Base-by-base conservation (phyloP, 176 grass and related monocot genomes). In the Chloris gayana region DNA sequence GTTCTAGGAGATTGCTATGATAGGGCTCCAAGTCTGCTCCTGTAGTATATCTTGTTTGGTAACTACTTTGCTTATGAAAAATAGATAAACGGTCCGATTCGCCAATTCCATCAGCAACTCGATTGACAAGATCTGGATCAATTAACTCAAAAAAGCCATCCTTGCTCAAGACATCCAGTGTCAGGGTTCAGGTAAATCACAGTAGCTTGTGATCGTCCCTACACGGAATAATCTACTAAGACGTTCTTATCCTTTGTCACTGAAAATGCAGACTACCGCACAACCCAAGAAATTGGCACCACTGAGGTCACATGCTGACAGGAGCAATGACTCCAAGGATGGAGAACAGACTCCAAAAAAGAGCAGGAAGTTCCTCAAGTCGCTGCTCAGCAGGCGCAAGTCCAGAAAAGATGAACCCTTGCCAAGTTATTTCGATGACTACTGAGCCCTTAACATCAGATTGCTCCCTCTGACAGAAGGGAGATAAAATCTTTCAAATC, bases 321-420 rank as follows among this genome's bases (percentile, higher is more conserved):
- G 96, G 75, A 85, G 42, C 19, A 68, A 73, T 0, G 86, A 93
- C 4, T 69, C 66, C 0, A 95, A 86, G 34, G 90, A 91, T 64
- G 34, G 67, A 9, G 86, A 99, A 69, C 92, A 91, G 34, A 89
- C 78, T 53, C 86, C 79, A 0, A 95, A 90, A 78, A 99, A 99
- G 54, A 72, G 86, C 86, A 95, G 82, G 67, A 99, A 91, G 59
- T 91, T 95, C 45, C 90, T 99, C 21, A 95, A 93, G 79, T 67
- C 92, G 1, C 82, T 99, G 72, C 92, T 99, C 50, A 93, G 88
- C 78, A 95, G 96, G 78, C 92, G 86, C 68, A 99, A 91, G 50
- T 99, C 96, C n/a, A 91, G 80, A 83, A 99, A 99, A 89, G 96
- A 95, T 59, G 92, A 91, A 30, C 83, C 54, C 3, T 42, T 89